Evolutionary conservation across 208 protist genomes (phyloP), one percentile per base, ranked within the genome.

Genomic region (Trypanosoma platydactyli): DNA sequence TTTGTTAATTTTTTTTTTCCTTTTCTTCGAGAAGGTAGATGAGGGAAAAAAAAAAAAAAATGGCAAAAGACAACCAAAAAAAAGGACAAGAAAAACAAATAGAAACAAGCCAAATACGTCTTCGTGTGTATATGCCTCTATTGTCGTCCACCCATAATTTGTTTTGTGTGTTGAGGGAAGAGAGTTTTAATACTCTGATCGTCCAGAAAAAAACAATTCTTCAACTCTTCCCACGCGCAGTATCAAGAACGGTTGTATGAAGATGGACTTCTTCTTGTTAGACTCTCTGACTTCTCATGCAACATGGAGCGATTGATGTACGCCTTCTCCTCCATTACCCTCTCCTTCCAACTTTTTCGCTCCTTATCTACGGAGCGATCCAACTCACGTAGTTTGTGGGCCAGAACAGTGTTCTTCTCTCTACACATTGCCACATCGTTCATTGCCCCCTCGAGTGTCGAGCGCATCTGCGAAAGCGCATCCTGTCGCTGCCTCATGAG

Each of bases 301-400:
- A 51, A 41, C 35, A 72, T 49, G n/a, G 60, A 68, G 33, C 60
- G 73, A 33, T 18, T 79, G 18, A 91, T 75, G 38, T 80, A 82
- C 12, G 69, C 53, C 65, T 85, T 89, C 58, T 91, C 89, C 62
- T 94, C 83, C 48, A 79, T 73, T 1, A 91, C 72, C 11, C 79
- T 72, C 38, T 92, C 73, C 60, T 83, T 77, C 86, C 81, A 91
- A 24, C 78, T 76, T 25, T 59, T 65, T 25, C 81, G 78, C 70
- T 91, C 85, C 38, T 73, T 78, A 38, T 95, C 84, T 40, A 91
- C 73, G 7, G 79, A 66, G 38, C 81, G 72, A 61, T 89, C 85
- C 44, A 92, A 68, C 6, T 93, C 86, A 27, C 72, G 71, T 45
- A 95, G 57, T 56, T 89, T 91, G 1, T 74, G 64, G 1, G 75